phyloP scores from a whole-genome alignment of 306 rosid genomes.

The Mimosa pudica region DNA sequence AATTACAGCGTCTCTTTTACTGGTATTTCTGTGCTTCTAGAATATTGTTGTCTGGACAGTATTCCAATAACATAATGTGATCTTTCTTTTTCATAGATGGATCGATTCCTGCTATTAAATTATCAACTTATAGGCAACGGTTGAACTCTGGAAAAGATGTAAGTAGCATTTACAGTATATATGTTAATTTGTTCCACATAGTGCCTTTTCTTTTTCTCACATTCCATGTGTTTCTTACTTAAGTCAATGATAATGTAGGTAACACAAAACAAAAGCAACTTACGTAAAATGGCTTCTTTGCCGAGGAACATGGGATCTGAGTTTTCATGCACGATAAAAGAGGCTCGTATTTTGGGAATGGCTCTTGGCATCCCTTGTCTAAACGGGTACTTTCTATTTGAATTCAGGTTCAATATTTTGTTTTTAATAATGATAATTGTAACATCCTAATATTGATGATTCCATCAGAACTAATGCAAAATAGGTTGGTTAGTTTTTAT shows the following conservation, averaged over 20 bases:
- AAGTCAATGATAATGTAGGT: constrained; percentile 49
- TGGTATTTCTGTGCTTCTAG: constrained; percentile 20
- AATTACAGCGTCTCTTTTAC: constrained; percentile 8
- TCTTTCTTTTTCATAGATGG: constrained; percentile 60
- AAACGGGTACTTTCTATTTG: constrained; percentile 58
- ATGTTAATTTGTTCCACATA: background rate
- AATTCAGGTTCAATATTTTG: constrained; percentile 19
- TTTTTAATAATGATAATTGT: constrained; percentile 11
- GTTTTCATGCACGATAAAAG: constrained; percentile 78
- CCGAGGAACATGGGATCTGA: constrained; percentile 75
- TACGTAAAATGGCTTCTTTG: constrained; percentile 50
- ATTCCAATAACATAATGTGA: constrained; percentile 20
- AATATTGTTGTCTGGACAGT: constrained; percentile 31
- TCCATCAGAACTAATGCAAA: background rate
- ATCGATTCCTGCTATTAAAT: constrained; percentile 80
- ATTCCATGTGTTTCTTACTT: constrained; percentile 31
- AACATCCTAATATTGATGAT: background rate
- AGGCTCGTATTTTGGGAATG: constrained; percentile 70
- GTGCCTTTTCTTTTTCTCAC: constrained; percentile 1
- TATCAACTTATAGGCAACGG: constrained; percentile 77
- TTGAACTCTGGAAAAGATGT: constrained; percentile 65
- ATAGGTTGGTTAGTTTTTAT: constrained; percentile 15
- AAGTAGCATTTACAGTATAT: constrained; percentile 32
- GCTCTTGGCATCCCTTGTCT: constrained; percentile 78
- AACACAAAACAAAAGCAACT: constrained; percentile 41